Percentiles rank a stretch among this genome's conserved stretches.
Evolutionary conservation across 179 eudicot genomes (phyloP).

Genomic region (Beta lomatogona): DNA sequence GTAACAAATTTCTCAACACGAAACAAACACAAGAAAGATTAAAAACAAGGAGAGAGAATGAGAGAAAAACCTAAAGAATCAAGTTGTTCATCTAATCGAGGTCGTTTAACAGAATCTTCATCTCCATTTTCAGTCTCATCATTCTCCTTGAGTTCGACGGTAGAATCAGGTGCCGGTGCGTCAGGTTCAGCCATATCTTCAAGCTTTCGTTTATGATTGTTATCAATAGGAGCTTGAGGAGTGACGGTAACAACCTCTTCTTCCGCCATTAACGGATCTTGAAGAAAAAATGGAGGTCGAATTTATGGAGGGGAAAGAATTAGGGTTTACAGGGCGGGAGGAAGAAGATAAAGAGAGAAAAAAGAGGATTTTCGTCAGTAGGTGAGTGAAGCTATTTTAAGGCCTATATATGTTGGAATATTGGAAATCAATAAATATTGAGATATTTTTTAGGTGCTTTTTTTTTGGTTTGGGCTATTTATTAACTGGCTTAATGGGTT

Average conservation of each 20-base stretch:
- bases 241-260: conserved; percentile 35
- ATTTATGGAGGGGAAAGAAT: not conserved
- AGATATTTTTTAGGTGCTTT: not conserved
- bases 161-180: conserved; percentile 31
- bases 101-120: conserved; percentile 53
- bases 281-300: not conserved
- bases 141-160: not conserved
- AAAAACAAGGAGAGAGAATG: not conserved
- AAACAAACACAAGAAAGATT: not conserved
- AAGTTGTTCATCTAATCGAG: conserved; percentile 49
- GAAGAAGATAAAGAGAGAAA: not conserved
- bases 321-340: conserved; percentile 29
- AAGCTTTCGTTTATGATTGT: conserved; percentile 59
- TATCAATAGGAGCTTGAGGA: conserved; percentile 36
- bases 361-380: conserved; percentile 8
- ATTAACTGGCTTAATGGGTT: no score
- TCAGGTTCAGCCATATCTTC: conserved; percentile 50
- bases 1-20: not conserved
- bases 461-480: not conserved
- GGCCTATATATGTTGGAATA: not conserved
- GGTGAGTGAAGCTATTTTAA: not conserved
- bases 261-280: conserved; percentile 47
- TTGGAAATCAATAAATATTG: not conserved
- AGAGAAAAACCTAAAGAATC: conserved; percentile 11
- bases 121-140: conserved; percentile 27